Evolutionary conservation across 345 rosid species (phyloP), one percentile per base, ranked within the genome.

Genomic region (Ceriops decandra): DNA sequence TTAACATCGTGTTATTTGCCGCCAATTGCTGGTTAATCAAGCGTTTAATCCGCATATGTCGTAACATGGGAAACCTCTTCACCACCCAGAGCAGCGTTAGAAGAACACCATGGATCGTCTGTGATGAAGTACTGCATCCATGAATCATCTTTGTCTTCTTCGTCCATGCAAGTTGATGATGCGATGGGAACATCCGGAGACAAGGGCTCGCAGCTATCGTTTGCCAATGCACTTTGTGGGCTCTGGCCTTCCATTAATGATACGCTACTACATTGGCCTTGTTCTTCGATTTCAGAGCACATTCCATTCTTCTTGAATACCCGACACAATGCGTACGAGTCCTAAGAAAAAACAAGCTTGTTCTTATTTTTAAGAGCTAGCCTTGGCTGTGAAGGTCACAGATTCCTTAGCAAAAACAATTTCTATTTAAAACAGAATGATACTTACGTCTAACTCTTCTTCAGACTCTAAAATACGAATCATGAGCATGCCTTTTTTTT

Each of bases 101-200:
- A 82, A 15, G 91, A 86, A 17, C 85, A 83, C 97, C 96, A 89
- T 2, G 93, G 87, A 47, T 90, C 98, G 62, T 90, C 98, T 0
- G 97, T 87, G 81, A 93, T 93, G 79, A 93, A 42, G 49, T 42
- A 93, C 28, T 90, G 97, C 97, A 90, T 93, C 98, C 98, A 93
- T 4, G 97, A 93, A 58, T 93, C 97, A 52, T 93, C 98, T 78
- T 87, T 90, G 53, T 89, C 97, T 51, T 87, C 93, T 51, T 83
- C 93, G 20, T 85, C 96, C 15, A 76, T 73, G 60, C 83, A 78
- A 11, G 82, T 81, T 2, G 91, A 77, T 20, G 88, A 84, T 35
- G 80, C 69, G 31, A 71, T 52, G 6, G 85, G 89, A 57, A 90
- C 72, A 56, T 93, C 96, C 3, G 98, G 97, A 2, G 96, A 90